A percentile compares a stretch with the other conserved stretches of the same genome.
Evolutionary conservation across 2,329 filamentous ascomycete species (phyloP).

Genomic region (Metarhizium humberi): DNA sequence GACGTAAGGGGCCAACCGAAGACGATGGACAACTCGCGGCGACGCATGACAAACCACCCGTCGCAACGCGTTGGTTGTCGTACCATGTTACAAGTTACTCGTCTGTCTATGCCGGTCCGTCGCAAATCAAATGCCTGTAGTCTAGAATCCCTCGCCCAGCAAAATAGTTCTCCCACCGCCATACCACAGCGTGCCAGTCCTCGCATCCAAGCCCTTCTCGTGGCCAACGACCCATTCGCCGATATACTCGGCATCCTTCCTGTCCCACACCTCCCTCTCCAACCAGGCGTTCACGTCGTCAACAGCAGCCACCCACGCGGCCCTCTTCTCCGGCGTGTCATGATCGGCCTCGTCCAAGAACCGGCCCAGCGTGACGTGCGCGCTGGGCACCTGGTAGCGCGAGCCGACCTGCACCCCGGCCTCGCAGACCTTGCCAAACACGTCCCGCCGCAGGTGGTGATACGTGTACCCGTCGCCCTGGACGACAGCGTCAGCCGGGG

Average conservation of each 20-base stretch:
- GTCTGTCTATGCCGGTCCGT: not conserved
- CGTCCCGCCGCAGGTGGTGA: constrained; percentile 77
- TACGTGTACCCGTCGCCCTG: constrained; percentile 68
- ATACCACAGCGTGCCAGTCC: constrained; percentile 77
- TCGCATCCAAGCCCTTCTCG: constrained; percentile 68
- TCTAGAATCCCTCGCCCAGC: constrained; percentile 51
- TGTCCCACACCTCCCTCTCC: constrained; percentile 59
- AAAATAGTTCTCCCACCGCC: constrained; percentile 66
- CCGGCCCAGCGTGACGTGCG: constrained; percentile 78
- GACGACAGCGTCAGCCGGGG: constrained; percentile 21
- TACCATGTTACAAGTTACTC: too few relatives aligned
- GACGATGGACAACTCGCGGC: too few relatives aligned
- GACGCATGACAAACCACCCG: too few relatives aligned
- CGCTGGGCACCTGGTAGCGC: constrained; percentile 80
- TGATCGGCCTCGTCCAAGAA: constrained; percentile 65
- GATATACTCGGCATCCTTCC: constrained; percentile 29
- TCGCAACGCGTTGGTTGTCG: too few relatives aligned
- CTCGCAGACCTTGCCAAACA: constrained; percentile 52
- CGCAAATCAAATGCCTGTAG: not conserved
- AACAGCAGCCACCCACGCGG: constrained; percentile 57
- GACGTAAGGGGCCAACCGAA: too few relatives aligned
- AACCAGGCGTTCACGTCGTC: constrained; percentile 73
- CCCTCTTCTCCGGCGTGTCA: constrained; percentile 46
- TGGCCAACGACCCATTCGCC: constrained; percentile 85
- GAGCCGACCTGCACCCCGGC: constrained; percentile 64